Evolutionary conservation across 495 filamentous ascomycete species (phyloP), one percentile per base, ranked within the genome.

Genomic region (Xylaria longipes): DNA sequence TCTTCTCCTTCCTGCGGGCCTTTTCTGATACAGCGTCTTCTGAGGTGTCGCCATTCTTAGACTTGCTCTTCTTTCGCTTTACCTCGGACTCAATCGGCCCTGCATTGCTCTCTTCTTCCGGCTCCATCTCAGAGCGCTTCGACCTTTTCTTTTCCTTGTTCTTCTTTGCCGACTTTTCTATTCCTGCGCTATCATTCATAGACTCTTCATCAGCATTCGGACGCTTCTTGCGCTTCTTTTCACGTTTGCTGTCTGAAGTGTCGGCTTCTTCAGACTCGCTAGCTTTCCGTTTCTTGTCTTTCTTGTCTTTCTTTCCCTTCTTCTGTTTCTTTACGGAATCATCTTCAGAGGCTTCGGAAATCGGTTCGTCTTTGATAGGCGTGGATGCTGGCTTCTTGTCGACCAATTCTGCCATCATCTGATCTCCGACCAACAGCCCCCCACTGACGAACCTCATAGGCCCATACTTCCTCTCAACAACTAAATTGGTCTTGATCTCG

Each of bases 361-460:
- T 11, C 2, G 72, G 14, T 35, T 78, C 54, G 0, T 73, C 56
- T 73, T 76, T 64, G 46, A 68, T 35, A 20, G 41, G 33, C 43
- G n/a, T 56, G 1, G 31, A 31, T 54, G 68, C 57, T 11, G 64
- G 31, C 65, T 58, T 70, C 58, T 45, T 68, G 45, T 54, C 71
- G 22, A 57, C 52, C 61, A 71, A 70, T 6, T 76, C 77, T 62
- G 80, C 73, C 62, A 84, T 83, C 72, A 75, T 75, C 54, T 79
- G 77, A 71, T 94, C 91, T 50, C 92, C 92, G 41, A 91, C 89
- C 71, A 97, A 79, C 63, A 92, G 87, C 2, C 94, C 94, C 54
- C 92, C 95, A 64, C 84, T 88, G 31, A 98, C 91, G 79, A 98
- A 98, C 58, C 87, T 86, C 79, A 96, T 91, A 29, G 85, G 82